Conservation (phyloP, 1,139 yeast species). For the Pneumocystis wakefieldiae region DNA sequence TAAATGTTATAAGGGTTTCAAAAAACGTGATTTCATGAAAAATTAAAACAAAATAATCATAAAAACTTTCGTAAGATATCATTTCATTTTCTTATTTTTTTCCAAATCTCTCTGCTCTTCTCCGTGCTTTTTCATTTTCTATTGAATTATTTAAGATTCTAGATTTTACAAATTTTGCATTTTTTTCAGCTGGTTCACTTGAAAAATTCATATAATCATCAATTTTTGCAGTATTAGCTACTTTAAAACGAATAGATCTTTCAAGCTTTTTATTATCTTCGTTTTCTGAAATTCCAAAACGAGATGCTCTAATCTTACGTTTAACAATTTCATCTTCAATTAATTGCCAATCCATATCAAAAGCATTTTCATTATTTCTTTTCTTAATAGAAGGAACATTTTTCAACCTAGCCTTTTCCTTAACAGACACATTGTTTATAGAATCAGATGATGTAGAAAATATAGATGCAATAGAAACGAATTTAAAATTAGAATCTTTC, state of each 20-base stretch:
- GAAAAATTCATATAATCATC: not conserved
- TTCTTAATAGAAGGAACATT: not conserved
- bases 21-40: not conserved
- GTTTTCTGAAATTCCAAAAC: not conserved
- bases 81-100: not conserved
- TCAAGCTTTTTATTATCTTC: not conserved
- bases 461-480: not conserved
- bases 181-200: not conserved
- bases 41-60: slow-evolving; percentile 5
- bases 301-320: not conserved
- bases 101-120: slow-evolving; percentile 10
- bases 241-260: not conserved
- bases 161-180: slow-evolving; percentile 5
- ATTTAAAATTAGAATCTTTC: not conserved
- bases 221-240: not conserved
- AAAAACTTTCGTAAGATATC: not conserved
- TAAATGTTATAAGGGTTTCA: not conserved
- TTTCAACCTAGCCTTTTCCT: not conserved
- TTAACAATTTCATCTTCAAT: not conserved
- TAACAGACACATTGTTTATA: not conserved
- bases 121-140: slow-evolving; percentile 11
- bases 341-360: not conserved
- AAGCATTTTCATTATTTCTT: not conserved
- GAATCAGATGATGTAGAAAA: not conserved
- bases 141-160: slow-evolving; percentile 9